These are phyloP conservation scores for Neonectria ditissima DNA, from an alignment of 2,329 filamentous ascomycete genomes.

Conservation along the genomic window DNA sequence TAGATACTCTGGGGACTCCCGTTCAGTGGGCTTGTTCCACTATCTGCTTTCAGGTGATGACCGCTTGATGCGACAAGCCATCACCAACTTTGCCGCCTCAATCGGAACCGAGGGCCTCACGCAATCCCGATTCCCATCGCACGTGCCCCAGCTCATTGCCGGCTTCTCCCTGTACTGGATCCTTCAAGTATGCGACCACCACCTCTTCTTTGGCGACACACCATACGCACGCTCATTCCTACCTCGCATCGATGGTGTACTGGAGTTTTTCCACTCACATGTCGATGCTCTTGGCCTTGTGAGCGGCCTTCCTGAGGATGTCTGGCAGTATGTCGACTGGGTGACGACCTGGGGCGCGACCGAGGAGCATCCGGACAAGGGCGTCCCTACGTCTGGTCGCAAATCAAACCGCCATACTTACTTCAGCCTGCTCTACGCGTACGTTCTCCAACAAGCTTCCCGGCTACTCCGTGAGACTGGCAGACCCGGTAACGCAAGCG, in stretches of 20 bases:
- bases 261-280: constrained; percentile 46
- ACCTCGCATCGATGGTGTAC: constrained; percentile 48
- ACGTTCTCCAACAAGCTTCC: constrained; percentile 50
- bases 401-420: constrained; percentile 49
- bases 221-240: constrained; percentile 47
- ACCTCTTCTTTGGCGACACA: constrained; percentile 50
- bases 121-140: constrained; percentile 51
- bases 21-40: constrained; percentile 46
- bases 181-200: constrained; percentile 51
- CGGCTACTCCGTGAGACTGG: constrained; percentile 47
- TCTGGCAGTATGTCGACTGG: constrained; percentile 55
- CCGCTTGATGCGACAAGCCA: constrained; percentile 48
- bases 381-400: constrained; percentile 53
- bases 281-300: constrained; percentile 32
- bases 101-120: constrained; percentile 47
- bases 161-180: constrained; percentile 54
- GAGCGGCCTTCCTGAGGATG: constrained; percentile 36
- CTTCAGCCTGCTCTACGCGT: constrained; percentile 51
- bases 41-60: constrained; percentile 49
- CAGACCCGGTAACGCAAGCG: constrained; percentile 46
- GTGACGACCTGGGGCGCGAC: constrained; percentile 34
- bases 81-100: constrained; percentile 43
- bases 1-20: constrained; percentile 32
- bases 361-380: constrained; percentile 36
- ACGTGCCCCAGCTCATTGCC: constrained; percentile 52